These are phyloP conservation scores for Atalantia buxifolia DNA, from an alignment of 345 rosid species.

Conservation along the genomic window DNA sequence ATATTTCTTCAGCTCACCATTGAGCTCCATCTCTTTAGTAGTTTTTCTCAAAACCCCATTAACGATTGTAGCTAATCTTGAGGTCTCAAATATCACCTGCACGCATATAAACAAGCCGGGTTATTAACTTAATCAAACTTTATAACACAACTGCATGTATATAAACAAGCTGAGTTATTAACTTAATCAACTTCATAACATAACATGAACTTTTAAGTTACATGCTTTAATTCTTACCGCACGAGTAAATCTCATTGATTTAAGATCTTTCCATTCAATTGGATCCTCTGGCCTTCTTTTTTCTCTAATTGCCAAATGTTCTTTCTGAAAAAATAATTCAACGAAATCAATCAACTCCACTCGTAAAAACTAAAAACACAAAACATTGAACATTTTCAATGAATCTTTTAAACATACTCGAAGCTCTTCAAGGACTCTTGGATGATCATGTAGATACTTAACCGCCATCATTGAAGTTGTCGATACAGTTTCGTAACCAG, in stretches of 20 bases:
- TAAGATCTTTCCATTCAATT: conserved; percentile 57
- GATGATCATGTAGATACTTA: conserved; percentile 84
- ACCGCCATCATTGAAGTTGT: conserved; percentile 92
- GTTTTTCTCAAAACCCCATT: conserved; percentile 85
- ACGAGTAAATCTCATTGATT: conserved; percentile 80
- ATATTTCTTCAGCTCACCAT: conserved; percentile 39
- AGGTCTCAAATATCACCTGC: conserved; percentile 77
- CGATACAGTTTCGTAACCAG: conserved; percentile 87
- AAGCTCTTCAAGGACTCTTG: conserved; percentile 61
- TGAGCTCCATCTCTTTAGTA: conserved; percentile 68
- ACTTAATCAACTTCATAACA: background rate
- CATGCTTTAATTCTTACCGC: conserved; percentile 51
- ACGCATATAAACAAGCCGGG: background rate
- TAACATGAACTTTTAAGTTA: too few relatives aligned
- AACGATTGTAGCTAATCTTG: conserved; percentile 77
- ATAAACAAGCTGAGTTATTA: background rate
- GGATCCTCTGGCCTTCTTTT: conserved; percentile 67
- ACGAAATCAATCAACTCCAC: conserved; percentile 9
- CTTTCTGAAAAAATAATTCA: conserved; percentile 44
- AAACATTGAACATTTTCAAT: background rate
- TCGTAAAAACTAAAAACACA: background rate
- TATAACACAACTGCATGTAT: conserved; percentile 33
- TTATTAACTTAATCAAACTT: too few relatives aligned
- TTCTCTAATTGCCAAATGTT: conserved; percentile 64
- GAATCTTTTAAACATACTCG: conserved; percentile 40